These are phyloP conservation scores for Pseudogymnoascus sp. DNA, from an alignment of 2,329 filamentous ascomycete genomes.

Conservation along the genomic window DNA sequence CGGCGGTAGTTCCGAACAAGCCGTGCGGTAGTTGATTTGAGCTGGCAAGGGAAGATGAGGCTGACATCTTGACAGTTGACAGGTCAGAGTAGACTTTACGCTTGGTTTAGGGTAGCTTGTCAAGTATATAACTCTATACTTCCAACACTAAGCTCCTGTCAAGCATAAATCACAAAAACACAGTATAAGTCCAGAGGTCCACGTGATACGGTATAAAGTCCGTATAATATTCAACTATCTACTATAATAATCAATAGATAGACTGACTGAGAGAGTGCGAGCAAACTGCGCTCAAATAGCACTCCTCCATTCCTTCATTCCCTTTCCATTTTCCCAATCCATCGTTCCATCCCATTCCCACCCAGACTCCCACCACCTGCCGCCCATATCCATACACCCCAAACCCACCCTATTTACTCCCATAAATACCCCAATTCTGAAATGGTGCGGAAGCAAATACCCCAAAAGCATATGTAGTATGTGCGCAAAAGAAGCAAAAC, in stretches of 20 bases:
- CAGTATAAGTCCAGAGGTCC: neutral
- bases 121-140: neutral
- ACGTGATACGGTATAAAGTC: neutral
- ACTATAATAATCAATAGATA: conserved; percentile 1
- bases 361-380: neutral
- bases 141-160: neutral
- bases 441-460: neutral
- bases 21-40: neutral
- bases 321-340: neutral
- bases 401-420: neutral
- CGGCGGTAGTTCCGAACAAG: neutral
- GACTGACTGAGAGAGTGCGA: neutral
- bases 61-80: neutral
- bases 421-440: neutral
- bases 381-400: neutral
- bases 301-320: neutral
- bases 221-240: neutral
- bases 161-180: neutral
- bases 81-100: neutral
- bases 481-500: neutral
- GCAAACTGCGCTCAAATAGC: neutral
- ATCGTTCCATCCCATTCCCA: neutral
- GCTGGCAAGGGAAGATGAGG: neutral
- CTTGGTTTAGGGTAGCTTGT: neutral
- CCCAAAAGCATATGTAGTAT: neutral